A percentile compares a stretch with the other conserved stretches of the same genome.
Conservation (phyloP, 2,329 filamentous ascomycete species). For the Ophiostoma triangulosporum region DNA sequence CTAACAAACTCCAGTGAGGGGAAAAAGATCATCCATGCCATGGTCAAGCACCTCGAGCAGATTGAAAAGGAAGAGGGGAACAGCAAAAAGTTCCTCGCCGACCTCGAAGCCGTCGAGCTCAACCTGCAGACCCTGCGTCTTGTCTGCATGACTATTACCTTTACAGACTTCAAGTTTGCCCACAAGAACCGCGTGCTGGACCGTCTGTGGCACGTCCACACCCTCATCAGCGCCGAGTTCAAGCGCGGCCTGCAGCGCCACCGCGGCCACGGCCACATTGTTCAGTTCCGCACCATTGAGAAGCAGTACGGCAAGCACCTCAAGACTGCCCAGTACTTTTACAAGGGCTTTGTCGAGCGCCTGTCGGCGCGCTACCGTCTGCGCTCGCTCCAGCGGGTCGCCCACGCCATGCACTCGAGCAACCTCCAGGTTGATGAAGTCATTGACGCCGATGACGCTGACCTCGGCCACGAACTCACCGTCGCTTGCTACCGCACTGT, state of each 20-base stretch:
- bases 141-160: conserved; percentile 58
- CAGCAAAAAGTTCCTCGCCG: conserved; percentile 13
- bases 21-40: conserved; percentile 12
- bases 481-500: conserved; percentile 70
- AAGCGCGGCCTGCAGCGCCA: conserved; percentile 51
- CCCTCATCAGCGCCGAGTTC: conserved; percentile 65
- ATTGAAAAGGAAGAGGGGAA: conserved; percentile 14
- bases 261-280: conserved; percentile 35
- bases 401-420: conserved; percentile 28
- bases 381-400: conserved; percentile 27
- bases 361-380: conserved; percentile 47
- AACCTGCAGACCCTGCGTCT: conserved; percentile 39
- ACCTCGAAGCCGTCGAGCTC: conserved; percentile 13
- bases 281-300: conserved; percentile 62
- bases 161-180: conserved; percentile 56
- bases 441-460: conserved; percentile 30
- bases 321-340: conserved; percentile 78
- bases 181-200: conserved; percentile 50
- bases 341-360: conserved; percentile 70
- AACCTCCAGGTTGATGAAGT: conserved; percentile 29
- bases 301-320: conserved; percentile 75
- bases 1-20: conserved; percentile 11
- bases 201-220: conserved; percentile 67
- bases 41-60: conserved; percentile 14
- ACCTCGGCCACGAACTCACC: conserved; percentile 47